These are phyloP conservation scores for Huntiella omanensis DNA, from an alignment of 2,329 filamentous ascomycete species.

Conservation along the genomic window DNA sequence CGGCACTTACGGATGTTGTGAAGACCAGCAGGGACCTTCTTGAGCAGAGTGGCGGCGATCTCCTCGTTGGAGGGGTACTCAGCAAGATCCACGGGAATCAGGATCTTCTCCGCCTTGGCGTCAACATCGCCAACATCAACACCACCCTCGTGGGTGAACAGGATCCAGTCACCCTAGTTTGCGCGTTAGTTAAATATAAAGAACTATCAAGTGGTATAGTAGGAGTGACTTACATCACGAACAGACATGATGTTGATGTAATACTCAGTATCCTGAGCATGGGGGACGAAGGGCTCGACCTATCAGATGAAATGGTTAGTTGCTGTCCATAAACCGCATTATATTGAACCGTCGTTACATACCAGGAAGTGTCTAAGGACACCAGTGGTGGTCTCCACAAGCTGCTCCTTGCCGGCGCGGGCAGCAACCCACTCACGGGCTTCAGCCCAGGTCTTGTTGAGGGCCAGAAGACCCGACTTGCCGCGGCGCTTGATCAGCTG, in stretches of 20 bases:
- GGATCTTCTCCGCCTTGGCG: constrained; percentile 93
- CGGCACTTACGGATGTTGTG: constrained; percentile 55
- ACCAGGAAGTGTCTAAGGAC: constrained; percentile 81
- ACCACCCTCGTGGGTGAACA: constrained; percentile 99
- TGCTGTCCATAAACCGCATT: background rate
- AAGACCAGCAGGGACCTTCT: constrained; percentile 83
- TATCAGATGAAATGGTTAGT: background rate
- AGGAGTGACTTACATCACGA: constrained; percentile 64
- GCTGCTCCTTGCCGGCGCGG: constrained; percentile 76
- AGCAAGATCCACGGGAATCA: constrained; percentile 87
- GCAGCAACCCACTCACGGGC: constrained; percentile 85
- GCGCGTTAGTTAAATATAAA: constrained; percentile 16
- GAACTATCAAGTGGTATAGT: background rate
- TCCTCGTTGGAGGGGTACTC: constrained; percentile 93
- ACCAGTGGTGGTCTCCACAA: constrained; percentile 83
- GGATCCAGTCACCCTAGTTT: constrained; percentile 87
- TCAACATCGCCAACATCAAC: constrained; percentile 99
- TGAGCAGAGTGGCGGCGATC: constrained; percentile 68
- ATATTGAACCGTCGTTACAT: background rate
- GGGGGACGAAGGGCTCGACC: constrained; percentile 90
- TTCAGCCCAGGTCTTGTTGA: constrained; percentile 96
- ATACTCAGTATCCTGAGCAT: constrained; percentile 90
- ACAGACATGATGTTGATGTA: constrained; percentile 99
- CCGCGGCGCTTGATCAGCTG: constrained; percentile 99
- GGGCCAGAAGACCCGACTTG: constrained; percentile 87